phyloP scores from a whole-genome alignment of 768 basidiomycete species.

The Botryobasidium botryosum region DNA sequence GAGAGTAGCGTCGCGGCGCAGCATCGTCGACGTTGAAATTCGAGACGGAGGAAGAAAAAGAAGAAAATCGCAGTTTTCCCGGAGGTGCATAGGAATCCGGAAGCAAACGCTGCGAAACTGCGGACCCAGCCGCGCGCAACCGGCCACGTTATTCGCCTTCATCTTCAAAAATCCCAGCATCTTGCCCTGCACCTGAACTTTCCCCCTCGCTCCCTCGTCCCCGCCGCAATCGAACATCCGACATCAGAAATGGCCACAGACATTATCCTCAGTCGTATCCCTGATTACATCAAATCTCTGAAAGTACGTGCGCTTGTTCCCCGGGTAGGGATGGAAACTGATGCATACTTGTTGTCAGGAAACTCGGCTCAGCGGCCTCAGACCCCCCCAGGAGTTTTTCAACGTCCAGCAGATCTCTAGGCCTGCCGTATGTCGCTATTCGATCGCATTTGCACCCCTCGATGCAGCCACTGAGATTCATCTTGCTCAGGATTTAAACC shows the following conservation, averaged over 20 bases:
- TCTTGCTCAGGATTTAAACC: constrained; percentile 29
- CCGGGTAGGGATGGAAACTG: neutral
- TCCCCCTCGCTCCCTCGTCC: too few species aligned
- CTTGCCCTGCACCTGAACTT: too few species aligned
- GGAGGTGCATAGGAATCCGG: too few species aligned
- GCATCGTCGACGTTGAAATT: too few species aligned
- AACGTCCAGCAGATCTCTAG: constrained; percentile 70
- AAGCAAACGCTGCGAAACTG: too few species aligned
- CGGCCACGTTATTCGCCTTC: too few species aligned
- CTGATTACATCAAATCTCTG: constrained; percentile 4
- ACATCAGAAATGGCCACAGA: too few species aligned
- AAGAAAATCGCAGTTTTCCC: too few species aligned
- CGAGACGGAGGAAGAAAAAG: too few species aligned
- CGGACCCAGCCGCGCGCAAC: too few species aligned
- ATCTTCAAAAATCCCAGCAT: too few species aligned
- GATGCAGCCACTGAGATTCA: neutral
- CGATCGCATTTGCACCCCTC: neutral
- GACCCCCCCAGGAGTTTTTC: constrained; percentile 64
- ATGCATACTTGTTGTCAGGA: constrained; percentile 31
- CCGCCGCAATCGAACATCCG: too few species aligned
- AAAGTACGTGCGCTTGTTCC: neutral
- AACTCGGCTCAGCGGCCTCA: constrained; percentile 57
- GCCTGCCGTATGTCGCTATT: constrained; percentile 33
- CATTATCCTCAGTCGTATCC: constrained; percentile 1
- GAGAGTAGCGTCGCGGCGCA: constrained; percentile 58